Base-by-base conservation (phyloP, 345 rosid genomes). In the Eucalyptus polyanthemos region DNA sequence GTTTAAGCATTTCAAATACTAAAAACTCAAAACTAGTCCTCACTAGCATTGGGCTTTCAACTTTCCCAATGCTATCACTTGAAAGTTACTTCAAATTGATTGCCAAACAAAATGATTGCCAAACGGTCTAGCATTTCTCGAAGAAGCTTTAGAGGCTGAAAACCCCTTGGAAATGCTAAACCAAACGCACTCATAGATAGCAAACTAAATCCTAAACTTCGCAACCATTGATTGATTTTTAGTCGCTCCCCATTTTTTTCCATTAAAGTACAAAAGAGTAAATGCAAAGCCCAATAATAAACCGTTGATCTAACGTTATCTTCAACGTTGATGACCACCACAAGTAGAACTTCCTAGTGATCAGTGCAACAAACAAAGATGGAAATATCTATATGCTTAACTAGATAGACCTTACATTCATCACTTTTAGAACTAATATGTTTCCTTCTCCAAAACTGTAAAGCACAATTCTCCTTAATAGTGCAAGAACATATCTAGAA, bases 1-100 rank as follows among this genome's bases (percentile, higher is more conserved):
- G 50, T 49, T 49, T 49, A 0, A 0, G 4, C 0, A 49, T 12
- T 49, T 49, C 14, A 12, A 49, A 49, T 49, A 1, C 50, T 49
- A 12, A 49, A 49, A 0, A 0, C 50, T 49, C 14, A 49, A 49
- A 49, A 1, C 5, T 49, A 49, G 14, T 12, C 14, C 14, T 14
- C 12, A 49, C 14, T 12, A 12, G 1, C 14, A 12, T 49, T 49
- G 14, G 2, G 14, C 14, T 49, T 49, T 49, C 14, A 49, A 12
- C 50, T 0, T 49, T 49, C 50, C 50, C 0, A 49, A 49, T 49
- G 50, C 14, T 49, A 0, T 0, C 50, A 49, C 14, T 49, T 49
- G 5, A 49, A 49, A 49, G 5, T 1, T 49, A 49, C 50, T 49
- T 49, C 50, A 49, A 12, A 49, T 12, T 12, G 50, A 1, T 49